Evolutionary conservation across 345 rosid species (phyloP), one percentile per base, ranked within the genome.

Genomic region (Lepidium aucheri): DNA sequence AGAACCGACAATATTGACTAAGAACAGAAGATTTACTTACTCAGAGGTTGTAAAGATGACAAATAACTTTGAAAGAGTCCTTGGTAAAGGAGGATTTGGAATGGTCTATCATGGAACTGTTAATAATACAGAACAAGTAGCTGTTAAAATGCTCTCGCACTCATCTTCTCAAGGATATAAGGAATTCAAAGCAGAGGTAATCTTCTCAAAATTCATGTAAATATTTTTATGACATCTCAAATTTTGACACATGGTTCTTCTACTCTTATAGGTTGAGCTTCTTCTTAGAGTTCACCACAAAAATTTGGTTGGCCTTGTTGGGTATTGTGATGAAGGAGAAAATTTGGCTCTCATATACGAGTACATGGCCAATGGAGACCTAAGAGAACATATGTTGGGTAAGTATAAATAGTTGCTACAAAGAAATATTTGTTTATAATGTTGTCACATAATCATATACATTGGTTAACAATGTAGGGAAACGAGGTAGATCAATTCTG

Each of bases 11-110:
- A 41, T 50, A 20, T 61, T 63, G 47, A 49, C 51, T 9, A 75
- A 75, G 58, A 67, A 69, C 44, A 65, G 39, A 55, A 63, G 60
- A 18, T 78, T 78, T 50, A 53, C 70, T 7, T 80, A 63, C n/a
- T 36, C 72, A 6, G 81, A 80, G 11, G 71, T 82, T 32, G 46
- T 63, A 7, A 78, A 7, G 6, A 80, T 80, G 45, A 83, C 82
- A 18, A 71, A 76, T 45, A 74, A 78, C 42, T 83, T 83, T 30
- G 41, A 40, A 33, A 71, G 50, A 60, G 70, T 74, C 15, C 70
- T 76, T 50, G 86, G 82, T 9, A 70, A 78, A 61, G 86, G 84
- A 61, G 80, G 75, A 15, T 83, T 80, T 68, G 84, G 81, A 70
- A 64, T 71, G 51, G 82, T 80, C 35, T 78, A 73, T 69, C 78